Percentiles rank a stretch among this genome's conserved stretches.
These are phyloP conservation scores for Cyberlindnera lachancei DNA, from an alignment of 805 yeast species.

Conservation along the genomic window DNA sequence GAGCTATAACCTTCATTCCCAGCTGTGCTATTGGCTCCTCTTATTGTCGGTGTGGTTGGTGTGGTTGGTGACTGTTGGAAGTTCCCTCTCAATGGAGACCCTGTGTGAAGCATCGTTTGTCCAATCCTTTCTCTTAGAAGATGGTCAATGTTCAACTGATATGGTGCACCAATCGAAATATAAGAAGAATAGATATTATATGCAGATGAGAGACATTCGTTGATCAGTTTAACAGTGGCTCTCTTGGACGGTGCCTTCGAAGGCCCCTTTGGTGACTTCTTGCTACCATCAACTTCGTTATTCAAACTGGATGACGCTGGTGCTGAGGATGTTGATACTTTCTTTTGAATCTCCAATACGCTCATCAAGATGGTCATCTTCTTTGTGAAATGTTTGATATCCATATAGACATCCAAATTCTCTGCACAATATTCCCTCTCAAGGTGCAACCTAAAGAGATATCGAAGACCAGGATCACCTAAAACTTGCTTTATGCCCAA, in stretches of 20 bases:
- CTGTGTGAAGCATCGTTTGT: slow-evolving; percentile 30
- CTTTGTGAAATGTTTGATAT: slow-evolving; percentile 44
- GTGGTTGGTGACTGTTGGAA: slow-evolving; percentile 6
- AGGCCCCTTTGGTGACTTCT: slow-evolving; percentile 6
- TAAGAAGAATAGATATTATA: slow-evolving; percentile 61
- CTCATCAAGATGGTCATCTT: slow-evolving; percentile 37
- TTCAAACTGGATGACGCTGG: slow-evolving; percentile 34
- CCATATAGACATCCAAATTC: slow-evolving; percentile 64
- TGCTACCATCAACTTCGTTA: slow-evolving; percentile 28
- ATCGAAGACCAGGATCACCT: slow-evolving; percentile 69
- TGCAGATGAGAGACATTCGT: slow-evolving; percentile 51
- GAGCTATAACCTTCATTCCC: too few species aligned
- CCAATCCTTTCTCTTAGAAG: slow-evolving; percentile 37
- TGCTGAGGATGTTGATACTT: too few species aligned
- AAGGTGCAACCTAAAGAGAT: slow-evolving; percentile 59
- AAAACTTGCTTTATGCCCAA: slow-evolving; percentile 35
- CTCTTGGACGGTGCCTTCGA: slow-evolving; percentile 9
- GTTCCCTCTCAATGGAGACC: slow-evolving; percentile 25
- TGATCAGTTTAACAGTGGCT: slow-evolving; percentile 36
- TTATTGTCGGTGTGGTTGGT: too few species aligned
- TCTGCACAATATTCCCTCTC: slow-evolving; percentile 63
- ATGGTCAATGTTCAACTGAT: slow-evolving; percentile 62
- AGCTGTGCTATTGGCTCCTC: too few species aligned
- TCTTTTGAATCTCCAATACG: slow-evolving; percentile 25
- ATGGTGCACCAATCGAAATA: slow-evolving; percentile 59